A percentile compares a stretch with the other conserved stretches of the same genome.
Conservation (phyloP, 2,329 filamentous ascomycete species). For the Fusarium vanettenii region DNA sequence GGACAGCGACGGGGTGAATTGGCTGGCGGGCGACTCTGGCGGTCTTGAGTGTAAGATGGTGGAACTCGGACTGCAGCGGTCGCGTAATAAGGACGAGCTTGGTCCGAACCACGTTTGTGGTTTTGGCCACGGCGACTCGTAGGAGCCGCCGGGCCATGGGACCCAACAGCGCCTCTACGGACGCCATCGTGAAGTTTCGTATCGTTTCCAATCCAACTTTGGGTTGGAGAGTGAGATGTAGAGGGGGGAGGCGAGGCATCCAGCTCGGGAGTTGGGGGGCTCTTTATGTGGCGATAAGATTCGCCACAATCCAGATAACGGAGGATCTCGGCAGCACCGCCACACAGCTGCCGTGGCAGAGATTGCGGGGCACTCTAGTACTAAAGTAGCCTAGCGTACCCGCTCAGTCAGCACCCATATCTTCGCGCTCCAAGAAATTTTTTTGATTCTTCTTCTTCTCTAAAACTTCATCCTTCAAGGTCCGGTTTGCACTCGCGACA, state of each 20-base stretch:
- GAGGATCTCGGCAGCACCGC: slow-evolving; percentile 49
- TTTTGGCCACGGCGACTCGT: slow-evolving; percentile 62
- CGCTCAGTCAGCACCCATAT: slow-evolving; percentile 38
- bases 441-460: slow-evolving; percentile 31
- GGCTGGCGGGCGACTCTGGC: slow-evolving; percentile 59
- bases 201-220: slow-evolving; percentile 30
- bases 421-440: slow-evolving; percentile 44
- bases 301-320: slow-evolving; percentile 43
- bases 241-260: slow-evolving; percentile 22
- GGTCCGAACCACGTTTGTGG: slow-evolving; percentile 62
- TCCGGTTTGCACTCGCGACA: slow-evolving; percentile 34
- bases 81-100: slow-evolving; percentile 60
- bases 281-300: slow-evolving; percentile 42
- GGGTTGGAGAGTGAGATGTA: slow-evolving; percentile 37
- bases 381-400: slow-evolving; percentile 37
- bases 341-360: slow-evolving; percentile 44
- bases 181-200: slow-evolving; percentile 60
- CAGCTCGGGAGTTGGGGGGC: slow-evolving; percentile 24
- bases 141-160: slow-evolving; percentile 66
- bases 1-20: slow-evolving; percentile 64
- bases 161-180: slow-evolving; percentile 68
- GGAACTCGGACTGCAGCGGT: slow-evolving; percentile 58
- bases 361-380: slow-evolving; percentile 39
- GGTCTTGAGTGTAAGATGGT: slow-evolving; percentile 58
- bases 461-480: slow-evolving; percentile 37